Evolutionary conservation across 2,329 filamentous ascomycete species (phyloP), one percentile per base, ranked within the genome.

Genomic region (Grosmannia clavigera): DNA sequence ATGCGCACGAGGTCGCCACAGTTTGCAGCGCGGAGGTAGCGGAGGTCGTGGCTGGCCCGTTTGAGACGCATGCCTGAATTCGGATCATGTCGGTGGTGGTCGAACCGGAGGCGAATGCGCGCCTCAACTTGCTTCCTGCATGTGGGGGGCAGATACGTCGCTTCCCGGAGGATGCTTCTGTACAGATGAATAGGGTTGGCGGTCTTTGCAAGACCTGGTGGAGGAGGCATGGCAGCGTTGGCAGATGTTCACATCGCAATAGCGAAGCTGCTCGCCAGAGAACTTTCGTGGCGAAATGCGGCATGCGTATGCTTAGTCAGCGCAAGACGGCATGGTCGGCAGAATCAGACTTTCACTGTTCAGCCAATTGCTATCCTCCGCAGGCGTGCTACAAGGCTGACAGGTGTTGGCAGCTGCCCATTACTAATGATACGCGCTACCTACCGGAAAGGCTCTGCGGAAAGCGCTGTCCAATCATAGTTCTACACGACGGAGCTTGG

Each of bases 91-190:
- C 64, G 68, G 62, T 76, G 70, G 3, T 69, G 69, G n/a, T 73
- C 74, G 66, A 83, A 85, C 40, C 75, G 74, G 9, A 65, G 61
- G 57, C 72, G 70, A 54, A 84, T 77, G 40, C 72, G 72, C 7
- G 70, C 65, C 54, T 71, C 67, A 58, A 81, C 70, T 59, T 73
- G 76, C 2, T 71, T 68, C 48, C 76, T 76, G 61, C 79, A 79
- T 48, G 77, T 69, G 2, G 74, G 74, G 1, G 82, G 81, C 2
- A 86, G 77, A 67, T 86, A 86, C 33, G 79, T 78, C 48, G 76
- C 73, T 71, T 85, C 81, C 61, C 83, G 81, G 43, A 86, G 78
- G 27, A 86, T 72, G 61, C 81, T 76, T 60, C 83, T 78, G 68
- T 83, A 86, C 55, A 83, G 69, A 65, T 79, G 76, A 16, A 77